These are phyloP conservation scores for Ophidiomyces ophidiicola DNA, from an alignment of 2,329 filamentous ascomycete genomes.

Conservation along the genomic window DNA sequence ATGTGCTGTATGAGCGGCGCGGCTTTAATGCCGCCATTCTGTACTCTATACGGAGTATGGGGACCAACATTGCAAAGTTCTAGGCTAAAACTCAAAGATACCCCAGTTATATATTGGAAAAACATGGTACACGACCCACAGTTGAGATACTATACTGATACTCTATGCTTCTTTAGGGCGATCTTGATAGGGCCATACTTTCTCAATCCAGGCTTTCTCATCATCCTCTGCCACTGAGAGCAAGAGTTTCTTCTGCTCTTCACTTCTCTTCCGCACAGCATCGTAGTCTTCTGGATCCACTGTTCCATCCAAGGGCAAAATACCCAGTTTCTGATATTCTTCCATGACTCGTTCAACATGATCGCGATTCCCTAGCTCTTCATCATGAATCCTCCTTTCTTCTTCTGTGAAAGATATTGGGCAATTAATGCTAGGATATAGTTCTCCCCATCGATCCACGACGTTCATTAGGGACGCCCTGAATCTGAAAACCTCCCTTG, in stretches of 20 bases:
- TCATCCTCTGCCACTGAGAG: not conserved
- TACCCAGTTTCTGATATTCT: not conserved
- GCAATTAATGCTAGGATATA: not conserved
- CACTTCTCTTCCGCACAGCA: not conserved
- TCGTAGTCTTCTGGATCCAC: slow-evolving; percentile 7
- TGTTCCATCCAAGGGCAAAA: slow-evolving; percentile 6
- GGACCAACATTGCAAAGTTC: too few relatives aligned
- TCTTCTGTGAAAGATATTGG: slow-evolving; percentile 3
- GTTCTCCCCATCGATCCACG: not conserved
- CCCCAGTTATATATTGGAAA: too few relatives aligned
- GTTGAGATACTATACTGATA: not conserved
- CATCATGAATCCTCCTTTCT: slow-evolving; percentile 1
- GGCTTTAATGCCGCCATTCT: too few relatives aligned
- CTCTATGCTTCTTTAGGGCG: not conserved
- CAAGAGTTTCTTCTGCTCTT: not conserved
- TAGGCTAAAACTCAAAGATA: too few relatives aligned
- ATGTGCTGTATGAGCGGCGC: too few relatives aligned
- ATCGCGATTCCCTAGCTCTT: slow-evolving; percentile 6
- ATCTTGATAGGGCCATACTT: too few relatives aligned
- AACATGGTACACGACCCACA: too few relatives aligned
- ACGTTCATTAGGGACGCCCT: not conserved
- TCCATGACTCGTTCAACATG: slow-evolving; percentile 2
- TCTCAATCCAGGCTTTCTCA: slow-evolving; percentile 2
- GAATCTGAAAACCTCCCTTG: slow-evolving; percentile 7
- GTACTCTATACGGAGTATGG: too few relatives aligned